phyloP scores from a whole-genome alignment of 2,329 filamentous ascomycete species.

The Aspergillus spinulosporus region DNA sequence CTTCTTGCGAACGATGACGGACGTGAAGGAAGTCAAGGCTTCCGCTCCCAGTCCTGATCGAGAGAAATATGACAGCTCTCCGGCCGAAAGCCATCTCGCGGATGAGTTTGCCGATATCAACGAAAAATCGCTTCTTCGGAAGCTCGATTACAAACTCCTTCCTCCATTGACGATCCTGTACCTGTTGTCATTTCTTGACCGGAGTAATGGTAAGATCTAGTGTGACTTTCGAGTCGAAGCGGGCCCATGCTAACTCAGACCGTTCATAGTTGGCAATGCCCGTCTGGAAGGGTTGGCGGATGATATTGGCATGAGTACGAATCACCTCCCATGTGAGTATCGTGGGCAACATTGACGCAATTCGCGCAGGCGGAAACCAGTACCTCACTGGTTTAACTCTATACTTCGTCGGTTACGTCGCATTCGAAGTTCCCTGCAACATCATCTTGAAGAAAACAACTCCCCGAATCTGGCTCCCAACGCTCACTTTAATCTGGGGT shows the following conservation, averaged over 20 bases:
- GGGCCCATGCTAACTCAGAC: background rate
- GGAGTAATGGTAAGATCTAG: conserved; percentile 41
- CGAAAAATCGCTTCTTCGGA: conserved; percentile 44
- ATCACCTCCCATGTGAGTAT: too few relatives aligned
- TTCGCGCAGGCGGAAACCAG: conserved; percentile 37
- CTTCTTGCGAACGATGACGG: conserved; percentile 12
- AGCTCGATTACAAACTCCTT: conserved; percentile 47
- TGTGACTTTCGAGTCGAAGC: background rate
- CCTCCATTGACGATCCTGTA: conserved; percentile 48
- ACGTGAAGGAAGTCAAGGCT: conserved; percentile 12
- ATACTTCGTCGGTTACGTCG: conserved; percentile 42
- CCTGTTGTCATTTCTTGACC: conserved; percentile 46
- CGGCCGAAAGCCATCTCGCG: conserved; percentile 20
- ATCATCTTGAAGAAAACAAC: conserved; percentile 42
- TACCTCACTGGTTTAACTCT: conserved; percentile 43
- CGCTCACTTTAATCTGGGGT: conserved; percentile 51
- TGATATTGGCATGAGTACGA: conserved; percentile 41
- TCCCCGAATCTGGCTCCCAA: conserved; percentile 42
- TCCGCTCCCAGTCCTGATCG: background rate
- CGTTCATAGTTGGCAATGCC: conserved; percentile 39
- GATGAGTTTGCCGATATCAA: conserved; percentile 31
- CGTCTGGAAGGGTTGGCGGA: conserved; percentile 39
- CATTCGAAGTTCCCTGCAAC: conserved; percentile 46
- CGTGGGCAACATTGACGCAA: background rate
- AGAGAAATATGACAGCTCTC: conserved; percentile 8